Evolutionary conservation across 2,329 filamentous ascomycete species (phyloP).

Genomic region (Fusarium decemcellulare): DNA sequence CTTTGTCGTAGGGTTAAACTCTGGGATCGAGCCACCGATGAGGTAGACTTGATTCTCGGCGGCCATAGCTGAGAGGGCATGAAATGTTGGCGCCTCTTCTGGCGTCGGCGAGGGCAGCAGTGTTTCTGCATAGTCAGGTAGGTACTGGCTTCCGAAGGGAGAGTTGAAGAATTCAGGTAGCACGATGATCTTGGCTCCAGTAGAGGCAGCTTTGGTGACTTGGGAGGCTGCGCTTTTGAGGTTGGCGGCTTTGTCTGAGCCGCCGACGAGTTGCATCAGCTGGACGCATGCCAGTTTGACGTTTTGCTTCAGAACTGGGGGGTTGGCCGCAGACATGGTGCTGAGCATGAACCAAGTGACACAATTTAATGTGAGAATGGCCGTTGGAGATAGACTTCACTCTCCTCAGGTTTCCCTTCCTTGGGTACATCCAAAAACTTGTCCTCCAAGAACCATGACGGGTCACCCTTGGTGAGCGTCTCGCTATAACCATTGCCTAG

Average conservation of each 20-base stretch:
- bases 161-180: conserved; percentile 99
- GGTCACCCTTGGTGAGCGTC: conserved; percentile 15
- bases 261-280: conserved; percentile 84
- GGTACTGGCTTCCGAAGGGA: conserved; percentile 90
- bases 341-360: no score
- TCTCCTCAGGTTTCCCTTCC: conserved; percentile 15
- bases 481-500: conserved; percentile 26
- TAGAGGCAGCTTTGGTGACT: conserved; percentile 82
- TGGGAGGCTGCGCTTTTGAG: conserved; percentile 83
- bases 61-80: conserved; percentile 84
- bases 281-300: conserved; percentile 86
- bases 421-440: conserved; percentile 20
- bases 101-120: conserved; percentile 78
- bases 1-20: conserved; percentile 68
- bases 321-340: background rate
- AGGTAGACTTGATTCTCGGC: conserved; percentile 83
- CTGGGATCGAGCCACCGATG: conserved; percentile 91
- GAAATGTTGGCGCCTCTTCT: conserved; percentile 83
- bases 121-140: conserved; percentile 90
- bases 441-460: conserved; percentile 26
- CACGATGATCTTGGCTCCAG: conserved; percentile 87
- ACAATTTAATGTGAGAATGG: conserved; percentile 20
- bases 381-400: conserved; percentile 9
- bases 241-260: conserved; percentile 86
- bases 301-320: conserved; percentile 75